Evolutionary conservation across 139 green algal genomes (phyloP).

Genomic region (Pedinophyceae sp.): DNA sequence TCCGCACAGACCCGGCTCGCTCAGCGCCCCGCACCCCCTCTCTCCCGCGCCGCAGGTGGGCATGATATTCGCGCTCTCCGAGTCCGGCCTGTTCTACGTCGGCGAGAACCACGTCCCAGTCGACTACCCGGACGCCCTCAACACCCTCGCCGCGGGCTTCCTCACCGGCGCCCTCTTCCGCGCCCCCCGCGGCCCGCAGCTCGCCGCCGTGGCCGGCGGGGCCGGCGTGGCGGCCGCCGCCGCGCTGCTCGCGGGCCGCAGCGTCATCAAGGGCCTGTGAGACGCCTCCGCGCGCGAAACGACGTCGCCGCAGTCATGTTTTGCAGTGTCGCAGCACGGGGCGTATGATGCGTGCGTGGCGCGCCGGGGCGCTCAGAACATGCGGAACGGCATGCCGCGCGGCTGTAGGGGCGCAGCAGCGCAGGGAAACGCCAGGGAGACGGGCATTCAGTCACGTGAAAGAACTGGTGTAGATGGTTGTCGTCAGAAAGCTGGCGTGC

Average conservation of each 20-base stretch:
- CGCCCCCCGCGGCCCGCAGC: constrained; percentile 39
- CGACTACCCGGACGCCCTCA: constrained; percentile 24
- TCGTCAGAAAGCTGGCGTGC: too few relatives aligned
- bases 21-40: neutral
- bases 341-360: too few relatives aligned
- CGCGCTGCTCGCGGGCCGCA: constrained; percentile 30
- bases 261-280: neutral
- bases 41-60: constrained; percentile 23
- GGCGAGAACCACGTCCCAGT: constrained; percentile 28
- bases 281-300: too few relatives aligned
- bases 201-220: constrained; percentile 40
- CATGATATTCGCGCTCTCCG: constrained; percentile 48
- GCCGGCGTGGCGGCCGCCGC: constrained; percentile 33
- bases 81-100: constrained; percentile 32
- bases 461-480: too few relatives aligned
- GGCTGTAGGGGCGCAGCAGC: too few relatives aligned
- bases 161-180: constrained; percentile 50
- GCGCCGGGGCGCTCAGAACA: too few relatives aligned
- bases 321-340: too few relatives aligned
- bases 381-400: too few relatives aligned
- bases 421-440: too few relatives aligned
- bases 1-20: neutral
- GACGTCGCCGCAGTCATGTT: too few relatives aligned
- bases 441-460: too few relatives aligned
- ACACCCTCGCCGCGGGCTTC: constrained; percentile 47